Evolutionary conservation across 495 filamentous ascomycete species (phyloP), one percentile per base, ranked within the genome.

Genomic region (Lasiosphaeris hirsuta): DNA sequence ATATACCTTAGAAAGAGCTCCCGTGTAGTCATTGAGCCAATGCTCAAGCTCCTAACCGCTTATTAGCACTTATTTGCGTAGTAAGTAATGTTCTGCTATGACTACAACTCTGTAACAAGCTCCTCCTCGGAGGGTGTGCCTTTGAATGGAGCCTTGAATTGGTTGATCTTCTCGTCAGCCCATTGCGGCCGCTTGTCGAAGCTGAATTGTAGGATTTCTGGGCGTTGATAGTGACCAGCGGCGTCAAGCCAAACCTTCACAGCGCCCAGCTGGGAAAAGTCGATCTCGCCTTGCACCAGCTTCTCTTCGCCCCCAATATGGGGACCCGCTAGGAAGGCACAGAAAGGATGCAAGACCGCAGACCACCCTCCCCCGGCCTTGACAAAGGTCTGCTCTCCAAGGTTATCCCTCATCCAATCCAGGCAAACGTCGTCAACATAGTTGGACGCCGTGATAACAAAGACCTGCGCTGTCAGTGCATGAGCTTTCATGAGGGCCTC

Each of bases 401-500:
- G 59, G 15, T 72, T 71, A 56, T 67, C 62, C 53, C 58, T 57
- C 74, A 78, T 75, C 75, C 72, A 78, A 48, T 61, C 59, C 39
- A 75, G 33, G 47, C 74, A 75, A 2, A 54, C 64, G 23, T 71
- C 62, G 40, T 76, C 75, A 5, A 77, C 72, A 38, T 74, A 76
- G 40, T 69, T 73, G 13, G 59, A 65, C 11, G 74, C 72, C 10
- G 64, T 64, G 14, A 76, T 52, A 17, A 74, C 71, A 52, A 74
- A 76, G 1, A 71, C 67, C 49, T 76, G 74, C 43, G 66, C 75
- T 5, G 74, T 74, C 35, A 75, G 55, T 7, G 75, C 72, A 55
- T 75, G 75, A 34, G 71, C 60, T 59, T 74, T 75, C 72, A 75
- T 76, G 43, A 75, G 55, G 35, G 71, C 72, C 65, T 76, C 74